A percentile compares a stretch with the other conserved stretches of the same genome.
Evolutionary conservation across 1,284 basidiomycete genomes (phyloP).

Genomic region (Malassezia obtusa): DNA sequence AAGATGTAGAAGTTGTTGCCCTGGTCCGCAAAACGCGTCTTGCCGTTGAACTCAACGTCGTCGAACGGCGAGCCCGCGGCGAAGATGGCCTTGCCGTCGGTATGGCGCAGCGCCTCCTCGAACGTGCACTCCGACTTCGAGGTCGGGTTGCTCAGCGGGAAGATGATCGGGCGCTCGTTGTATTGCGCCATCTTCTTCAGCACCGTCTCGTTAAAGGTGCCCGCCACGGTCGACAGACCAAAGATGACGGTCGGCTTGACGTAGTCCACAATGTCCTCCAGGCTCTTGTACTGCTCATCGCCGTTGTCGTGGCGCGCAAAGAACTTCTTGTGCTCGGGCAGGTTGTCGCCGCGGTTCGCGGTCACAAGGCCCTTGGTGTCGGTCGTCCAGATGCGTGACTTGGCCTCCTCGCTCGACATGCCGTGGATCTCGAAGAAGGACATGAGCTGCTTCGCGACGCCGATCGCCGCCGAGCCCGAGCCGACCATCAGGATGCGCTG

Average conservation of each 20-base stretch:
- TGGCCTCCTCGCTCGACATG: conserved; percentile 36
- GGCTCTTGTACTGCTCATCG: conserved; percentile 43
- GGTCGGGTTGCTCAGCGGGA: conserved; percentile 90
- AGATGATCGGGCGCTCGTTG: conserved; percentile 81
- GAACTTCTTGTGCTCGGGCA: conserved; percentile 39
- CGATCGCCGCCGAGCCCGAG: conserved; percentile 76
- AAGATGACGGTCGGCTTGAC: conserved; percentile 84
- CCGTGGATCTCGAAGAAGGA: conserved; percentile 42
- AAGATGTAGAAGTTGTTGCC: conserved; percentile 65
- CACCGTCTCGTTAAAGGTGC: conserved; percentile 68
- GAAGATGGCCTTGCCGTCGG: conserved; percentile 60
- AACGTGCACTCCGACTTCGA: conserved; percentile 65
- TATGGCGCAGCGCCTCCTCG: conserved; percentile 69
- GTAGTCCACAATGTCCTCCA: conserved; percentile 71
- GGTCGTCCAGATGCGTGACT: conserved; percentile 40
- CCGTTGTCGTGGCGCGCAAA: conserved; percentile 42
- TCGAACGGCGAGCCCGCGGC: conserved; percentile 85
- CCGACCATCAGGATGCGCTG: conserved; percentile 86
- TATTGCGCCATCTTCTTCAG: conserved; percentile 72
- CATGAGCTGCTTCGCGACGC: conserved; percentile 50
- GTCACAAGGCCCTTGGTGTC: conserved; percentile 46
- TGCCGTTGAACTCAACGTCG: conserved; percentile 57
- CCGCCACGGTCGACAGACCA: conserved; percentile 76
- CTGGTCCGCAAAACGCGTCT: conserved; percentile 67
- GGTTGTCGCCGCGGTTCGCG: conserved; percentile 37